These are phyloP conservation scores for Vitis hybrid DNA, from an alignment of 177 flowering plant species.

Conservation along the genomic window DNA sequence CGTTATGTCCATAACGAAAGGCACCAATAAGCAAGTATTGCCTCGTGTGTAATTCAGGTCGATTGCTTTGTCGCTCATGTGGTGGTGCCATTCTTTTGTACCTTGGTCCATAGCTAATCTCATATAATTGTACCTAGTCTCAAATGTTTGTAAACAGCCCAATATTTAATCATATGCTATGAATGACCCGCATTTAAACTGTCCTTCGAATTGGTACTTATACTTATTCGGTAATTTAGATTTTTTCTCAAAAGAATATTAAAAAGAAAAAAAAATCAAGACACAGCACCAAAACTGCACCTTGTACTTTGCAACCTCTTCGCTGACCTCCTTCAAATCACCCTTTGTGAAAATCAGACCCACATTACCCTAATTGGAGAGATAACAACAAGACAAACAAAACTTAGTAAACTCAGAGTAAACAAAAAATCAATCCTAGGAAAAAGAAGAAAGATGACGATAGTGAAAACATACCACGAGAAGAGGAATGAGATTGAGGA, in stretches of 20 bases:
- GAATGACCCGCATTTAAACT: too few relatives aligned
- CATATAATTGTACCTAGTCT: too few relatives aligned
- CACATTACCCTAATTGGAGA: conserved; percentile 52
- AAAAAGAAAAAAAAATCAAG: neutral
- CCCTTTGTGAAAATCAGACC: conserved; percentile 79
- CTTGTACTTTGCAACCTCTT: conserved; percentile 79
- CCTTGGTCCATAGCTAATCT: too few relatives aligned
- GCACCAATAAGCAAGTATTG: too few relatives aligned
- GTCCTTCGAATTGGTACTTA: too few relatives aligned
- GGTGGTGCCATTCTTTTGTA: too few relatives aligned
- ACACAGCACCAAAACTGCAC: conserved; percentile 17
- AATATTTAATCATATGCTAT: too few relatives aligned
- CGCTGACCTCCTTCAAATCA: conserved; percentile 74
- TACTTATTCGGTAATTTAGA: neutral
- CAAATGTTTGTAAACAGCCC: too few relatives aligned
- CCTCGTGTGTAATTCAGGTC: too few relatives aligned
- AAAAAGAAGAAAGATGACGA: neutral
- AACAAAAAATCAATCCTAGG: neutral
- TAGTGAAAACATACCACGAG: conserved; percentile 47
- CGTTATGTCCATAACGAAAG: too few relatives aligned
- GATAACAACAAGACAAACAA: neutral
- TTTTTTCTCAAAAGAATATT: neutral
- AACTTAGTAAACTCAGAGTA: too few relatives aligned
- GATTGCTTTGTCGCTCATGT: too few relatives aligned
- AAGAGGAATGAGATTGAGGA: conserved; percentile 63